Evolutionary conservation across 1,284 basidiomycete species (phyloP), one percentile per base, ranked within the genome.

Genomic region (Meripilus lineatus): DNA sequence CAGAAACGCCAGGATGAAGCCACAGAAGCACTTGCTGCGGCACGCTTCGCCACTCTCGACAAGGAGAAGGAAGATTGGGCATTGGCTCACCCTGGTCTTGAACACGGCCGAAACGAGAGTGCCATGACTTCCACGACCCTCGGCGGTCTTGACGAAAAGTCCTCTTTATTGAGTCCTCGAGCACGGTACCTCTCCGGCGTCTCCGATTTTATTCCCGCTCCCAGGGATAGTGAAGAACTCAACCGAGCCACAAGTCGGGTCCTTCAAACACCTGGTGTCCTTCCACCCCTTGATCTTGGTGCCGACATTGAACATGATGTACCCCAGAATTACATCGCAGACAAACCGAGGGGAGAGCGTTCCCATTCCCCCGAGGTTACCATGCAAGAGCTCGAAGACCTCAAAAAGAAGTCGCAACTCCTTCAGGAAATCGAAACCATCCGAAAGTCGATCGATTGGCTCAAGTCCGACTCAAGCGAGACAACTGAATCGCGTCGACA

Each of bases 41-140:
- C 80, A 42, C 73, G 80, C 33, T 84, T 94, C 61, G 74, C 72
- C 20, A 74, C 71, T 38, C 68, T 91, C 36, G 72, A 79, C 32
- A 70, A 73, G 37, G 92, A 96, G 60, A 81, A 85, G 44, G 77
- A 78, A 32, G 78, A 84, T 47, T 97, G 93, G 94, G 92, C 96
- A 60, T 81, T 76, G 53, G 82, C 89, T 44, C 89, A 95, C 52
- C 81, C 88, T 11, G 70, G 73, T 40, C 63, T 79, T 46, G 78
- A 72, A 53, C 79, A 87, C 59, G 76, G 66, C 21, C 73, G 84
- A n/a, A 65, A 73, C 40, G 74, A 77, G 44, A 89, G 84, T 53
- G 77, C 77, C 46, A 72, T 75, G 24, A 77, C 77, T 0, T 52
- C 55, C 30, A 53, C 55, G 28, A 58, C 63, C 4, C 44, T 66